A percentile compares a stretch with the other conserved stretches of the same genome.
These are phyloP conservation scores for Alternaria consortialis DNA, from an alignment of 2,329 filamentous ascomycete species.

Conservation along the genomic window DNA sequence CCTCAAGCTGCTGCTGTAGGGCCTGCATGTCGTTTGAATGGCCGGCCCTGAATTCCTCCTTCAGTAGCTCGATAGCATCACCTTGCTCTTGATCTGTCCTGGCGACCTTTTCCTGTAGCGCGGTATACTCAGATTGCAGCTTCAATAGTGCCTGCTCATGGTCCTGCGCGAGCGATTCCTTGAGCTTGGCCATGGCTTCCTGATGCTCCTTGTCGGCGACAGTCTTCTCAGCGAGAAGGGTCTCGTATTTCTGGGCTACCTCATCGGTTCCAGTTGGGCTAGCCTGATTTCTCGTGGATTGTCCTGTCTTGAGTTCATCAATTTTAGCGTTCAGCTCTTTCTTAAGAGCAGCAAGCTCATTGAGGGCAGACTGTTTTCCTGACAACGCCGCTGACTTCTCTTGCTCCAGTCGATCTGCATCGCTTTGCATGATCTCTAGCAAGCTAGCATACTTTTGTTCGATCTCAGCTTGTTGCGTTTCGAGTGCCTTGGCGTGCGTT, in stretches of 20 bases:
- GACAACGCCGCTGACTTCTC: slow-evolving; percentile 35
- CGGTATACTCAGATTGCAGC: slow-evolving; percentile 38
- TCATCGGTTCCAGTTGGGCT: slow-evolving; percentile 27
- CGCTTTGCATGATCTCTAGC: slow-evolving; percentile 41
- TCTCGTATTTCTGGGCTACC: slow-evolving; percentile 39
- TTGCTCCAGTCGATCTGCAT: slow-evolving; percentile 37
- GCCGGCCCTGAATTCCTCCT: slow-evolving; percentile 40
- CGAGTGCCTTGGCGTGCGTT: slow-evolving; percentile 34
- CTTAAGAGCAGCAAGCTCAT: slow-evolving; percentile 36
- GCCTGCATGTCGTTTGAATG: slow-evolving; percentile 38
- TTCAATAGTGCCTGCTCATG: slow-evolving; percentile 35
- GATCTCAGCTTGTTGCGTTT: slow-evolving; percentile 37
- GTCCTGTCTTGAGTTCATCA: slow-evolving; percentile 32
- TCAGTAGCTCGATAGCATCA: slow-evolving; percentile 42
- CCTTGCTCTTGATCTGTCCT: slow-evolving; percentile 42
- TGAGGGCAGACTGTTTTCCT: slow-evolving; percentile 36
- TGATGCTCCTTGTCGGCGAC: slow-evolving; percentile 42
- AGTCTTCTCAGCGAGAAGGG: slow-evolving; percentile 37
- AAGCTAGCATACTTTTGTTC: slow-evolving; percentile 43
- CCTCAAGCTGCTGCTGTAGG: slow-evolving; percentile 39
- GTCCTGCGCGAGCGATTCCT: slow-evolving; percentile 37
- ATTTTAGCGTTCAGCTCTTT: slow-evolving; percentile 32
- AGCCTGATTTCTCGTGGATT: slow-evolving; percentile 28
- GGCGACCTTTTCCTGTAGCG: slow-evolving; percentile 32
- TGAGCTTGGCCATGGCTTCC: slow-evolving; percentile 36